Percentiles rank a stretch among this genome's conserved stretches.
Conservation (phyloP, 176 grass and related monocot genomes). For the Poa annua region DNA sequence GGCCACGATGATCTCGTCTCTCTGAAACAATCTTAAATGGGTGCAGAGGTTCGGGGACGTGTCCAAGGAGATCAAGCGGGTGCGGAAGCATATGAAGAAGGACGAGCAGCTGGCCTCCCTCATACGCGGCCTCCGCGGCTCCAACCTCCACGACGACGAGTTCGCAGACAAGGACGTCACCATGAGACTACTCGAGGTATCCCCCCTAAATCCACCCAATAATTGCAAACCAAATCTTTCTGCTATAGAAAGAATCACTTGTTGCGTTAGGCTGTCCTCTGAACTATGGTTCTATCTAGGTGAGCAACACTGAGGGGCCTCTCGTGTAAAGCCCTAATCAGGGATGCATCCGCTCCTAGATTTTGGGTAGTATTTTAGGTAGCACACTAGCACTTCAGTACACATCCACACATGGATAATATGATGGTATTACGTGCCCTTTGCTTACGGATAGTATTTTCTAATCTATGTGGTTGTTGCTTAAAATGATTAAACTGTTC, state of each 20-base stretch:
- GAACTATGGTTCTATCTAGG: conserved; percentile 39
- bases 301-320: conserved; percentile 69
- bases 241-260: background rate
- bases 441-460: too few species aligned
- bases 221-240: too few species aligned
- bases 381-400: too few species aligned
- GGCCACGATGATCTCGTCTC: too few species aligned
- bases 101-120: conserved; percentile 89
- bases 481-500: too few species aligned
- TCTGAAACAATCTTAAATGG: background rate
- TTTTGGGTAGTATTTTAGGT: too few species aligned
- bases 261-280: background rate
- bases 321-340: conserved; percentile 87
- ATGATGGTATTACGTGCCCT: too few species aligned
- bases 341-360: too few species aligned
- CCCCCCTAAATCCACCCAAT: background rate
- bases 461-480: too few species aligned
- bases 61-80: conserved; percentile 89
- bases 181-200: conserved; percentile 83
- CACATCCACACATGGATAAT: too few species aligned
- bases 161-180: conserved; percentile 72
- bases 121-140: conserved; percentile 93
- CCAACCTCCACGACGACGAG: conserved; percentile 83
- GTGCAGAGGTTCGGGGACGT: conserved; percentile 75
- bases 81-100: conserved; percentile 98